A percentile compares a stretch with the other conserved stretches of the same genome.
These are phyloP conservation scores for Pneumocystis wakefieldiae DNA, from an alignment of 1,139 yeast species.

Conservation along the genomic window DNA sequence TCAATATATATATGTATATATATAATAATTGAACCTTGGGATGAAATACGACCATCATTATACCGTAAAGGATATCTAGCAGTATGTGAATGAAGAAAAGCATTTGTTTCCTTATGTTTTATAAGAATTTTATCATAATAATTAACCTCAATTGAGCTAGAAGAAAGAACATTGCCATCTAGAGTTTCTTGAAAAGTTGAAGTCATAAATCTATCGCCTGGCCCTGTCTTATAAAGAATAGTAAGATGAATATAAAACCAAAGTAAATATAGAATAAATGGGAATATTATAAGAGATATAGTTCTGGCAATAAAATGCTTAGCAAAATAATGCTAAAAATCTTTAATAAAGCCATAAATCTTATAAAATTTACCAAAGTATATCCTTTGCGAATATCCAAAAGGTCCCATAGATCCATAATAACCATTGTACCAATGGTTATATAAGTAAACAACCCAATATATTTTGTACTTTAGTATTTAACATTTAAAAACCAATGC, in stretches of 20 bases:
- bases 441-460: slow-evolving; percentile 87
- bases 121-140: slow-evolving; percentile 64
- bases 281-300: slow-evolving; percentile 57
- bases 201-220: slow-evolving; percentile 91
- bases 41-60: slow-evolving; percentile 90
- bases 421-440: slow-evolving; percentile 74
- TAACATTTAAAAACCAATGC: slow-evolving; percentile 17
- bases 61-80: slow-evolving; percentile 72
- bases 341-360: not conserved
- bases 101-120: slow-evolving; percentile 59
- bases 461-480: slow-evolving; percentile 51
- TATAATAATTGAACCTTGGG: slow-evolving; percentile 39
- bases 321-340: slow-evolving; percentile 27
- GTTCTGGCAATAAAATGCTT: slow-evolving; percentile 69
- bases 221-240: slow-evolving; percentile 70
- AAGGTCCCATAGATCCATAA: slow-evolving; percentile 73
- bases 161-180: slow-evolving; percentile 65
- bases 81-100: slow-evolving; percentile 67
- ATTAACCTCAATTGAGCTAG: slow-evolving; percentile 53
- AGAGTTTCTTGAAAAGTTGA: slow-evolving; percentile 85
- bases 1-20: not conserved
- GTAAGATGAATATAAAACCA: slow-evolving; percentile 93
- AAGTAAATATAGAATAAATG: slow-evolving; percentile 66
- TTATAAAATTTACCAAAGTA: slow-evolving; percentile 28
- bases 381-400: slow-evolving; percentile 61